Evolutionary conservation across 2,329 filamentous ascomycete species (phyloP).

Genomic region (Aspergillus neotritici): DNA sequence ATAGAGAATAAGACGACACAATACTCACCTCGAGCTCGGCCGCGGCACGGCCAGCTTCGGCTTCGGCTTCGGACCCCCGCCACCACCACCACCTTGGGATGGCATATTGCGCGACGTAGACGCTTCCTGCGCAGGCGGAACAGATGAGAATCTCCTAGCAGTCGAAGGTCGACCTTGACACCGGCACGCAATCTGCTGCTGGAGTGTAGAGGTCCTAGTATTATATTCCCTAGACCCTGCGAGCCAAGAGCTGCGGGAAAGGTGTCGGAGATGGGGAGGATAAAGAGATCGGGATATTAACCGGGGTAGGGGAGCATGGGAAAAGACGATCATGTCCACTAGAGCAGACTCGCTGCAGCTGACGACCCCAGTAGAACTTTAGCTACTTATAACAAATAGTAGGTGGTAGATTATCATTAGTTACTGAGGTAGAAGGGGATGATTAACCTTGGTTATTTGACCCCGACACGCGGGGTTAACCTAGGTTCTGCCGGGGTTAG

Average conservation of each 20-base stretch:
- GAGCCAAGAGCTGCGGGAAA: constrained; percentile 8
- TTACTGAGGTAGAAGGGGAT: neutral
- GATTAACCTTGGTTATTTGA: neutral
- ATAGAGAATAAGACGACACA: neutral
- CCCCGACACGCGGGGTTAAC: no score
- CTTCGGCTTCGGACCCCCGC: constrained; percentile 19
- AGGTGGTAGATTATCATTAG: constrained; percentile 2
- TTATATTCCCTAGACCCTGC: constrained; percentile 4
- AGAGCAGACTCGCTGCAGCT: constrained; percentile 1
- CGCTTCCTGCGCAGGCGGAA: constrained; percentile 1
- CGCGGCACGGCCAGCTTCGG: constrained; percentile 46
- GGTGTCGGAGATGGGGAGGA: neutral
- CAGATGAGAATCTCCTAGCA: constrained; percentile 14
- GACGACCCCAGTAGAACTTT: constrained; percentile 2
- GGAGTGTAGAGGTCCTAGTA: neutral
- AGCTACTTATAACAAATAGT: neutral
- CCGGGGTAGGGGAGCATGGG: constrained; percentile 8
- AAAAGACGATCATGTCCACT: constrained; percentile 5
- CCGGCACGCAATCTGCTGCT: neutral
- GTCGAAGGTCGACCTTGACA: neutral
- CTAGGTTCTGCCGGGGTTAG: no score
- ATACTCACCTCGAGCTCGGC: constrained; percentile 60
- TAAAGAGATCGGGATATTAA: constrained; percentile 4
- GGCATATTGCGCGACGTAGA: constrained; percentile 18
- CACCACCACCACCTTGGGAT: constrained; percentile 3